phyloP scores from a whole-genome alignment of 2,329 filamentous ascomycete genomes.

The Aspergillus cejpii region DNA sequence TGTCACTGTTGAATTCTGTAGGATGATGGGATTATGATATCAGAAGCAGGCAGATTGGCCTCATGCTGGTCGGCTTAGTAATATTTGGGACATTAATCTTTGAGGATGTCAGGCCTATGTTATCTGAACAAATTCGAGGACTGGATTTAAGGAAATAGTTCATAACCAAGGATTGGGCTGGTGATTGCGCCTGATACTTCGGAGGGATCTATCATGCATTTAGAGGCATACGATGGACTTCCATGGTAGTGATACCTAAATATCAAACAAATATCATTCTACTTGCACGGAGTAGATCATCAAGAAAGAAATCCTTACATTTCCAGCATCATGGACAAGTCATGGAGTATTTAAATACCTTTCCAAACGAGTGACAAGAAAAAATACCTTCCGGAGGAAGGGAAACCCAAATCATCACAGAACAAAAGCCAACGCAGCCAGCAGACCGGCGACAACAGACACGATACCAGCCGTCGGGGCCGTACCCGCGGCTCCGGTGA shows the following conservation, averaged over 20 bases:
- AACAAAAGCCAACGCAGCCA: constrained; percentile 25
- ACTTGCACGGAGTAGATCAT: not conserved
- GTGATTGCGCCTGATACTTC: too few species aligned
- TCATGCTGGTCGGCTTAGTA: not conserved
- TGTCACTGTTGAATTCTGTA: constrained; percentile 6
- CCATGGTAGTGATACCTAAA: too few species aligned
- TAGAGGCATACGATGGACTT: too few species aligned
- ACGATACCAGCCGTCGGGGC: constrained; percentile 17
- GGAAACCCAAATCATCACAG: too few species aligned
- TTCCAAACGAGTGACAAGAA: not conserved
- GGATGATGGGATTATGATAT: constrained; percentile 13
- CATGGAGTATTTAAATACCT: not conserved
- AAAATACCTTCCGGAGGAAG: too few species aligned
- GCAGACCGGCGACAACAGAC: constrained; percentile 20
- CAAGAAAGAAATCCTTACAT: not conserved
- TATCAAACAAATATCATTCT: not conserved
- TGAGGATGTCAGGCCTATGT: too few species aligned
- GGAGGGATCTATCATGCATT: too few species aligned
- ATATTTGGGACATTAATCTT: too few species aligned
- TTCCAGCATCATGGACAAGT: not conserved
- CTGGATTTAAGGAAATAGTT: too few species aligned
- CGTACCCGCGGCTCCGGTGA: constrained; percentile 21
- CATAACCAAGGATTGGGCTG: too few species aligned
- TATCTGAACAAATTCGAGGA: too few species aligned
- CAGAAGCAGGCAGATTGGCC: not conserved